A percentile compares a stretch with the other conserved stretches of the same genome.
Conservation (phyloP, 768 basidiomycete species). For the Mycena sanguinolenta region DNA sequence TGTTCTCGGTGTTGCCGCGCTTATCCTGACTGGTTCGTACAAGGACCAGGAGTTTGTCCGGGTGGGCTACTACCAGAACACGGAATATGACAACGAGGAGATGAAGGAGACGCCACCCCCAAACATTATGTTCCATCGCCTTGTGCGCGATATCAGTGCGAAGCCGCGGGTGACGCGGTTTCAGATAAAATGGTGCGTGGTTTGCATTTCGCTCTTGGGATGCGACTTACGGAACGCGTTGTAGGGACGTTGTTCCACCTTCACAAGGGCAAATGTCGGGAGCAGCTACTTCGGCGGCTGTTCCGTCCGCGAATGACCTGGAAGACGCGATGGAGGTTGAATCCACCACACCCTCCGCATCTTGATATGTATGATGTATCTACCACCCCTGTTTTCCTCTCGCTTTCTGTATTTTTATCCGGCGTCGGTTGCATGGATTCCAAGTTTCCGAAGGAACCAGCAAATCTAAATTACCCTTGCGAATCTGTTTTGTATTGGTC, state of each 20-base stretch:
- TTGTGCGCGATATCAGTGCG: constrained; percentile 89
- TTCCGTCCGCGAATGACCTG: constrained; percentile 79
- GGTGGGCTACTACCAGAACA: constrained; percentile 99
- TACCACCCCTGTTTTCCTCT: background rate
- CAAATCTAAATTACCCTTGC: too few relatives aligned
- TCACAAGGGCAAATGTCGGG: constrained; percentile 62
- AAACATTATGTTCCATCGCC: constrained; percentile 79
- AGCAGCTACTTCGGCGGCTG: constrained; percentile 78
- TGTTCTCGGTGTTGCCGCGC: constrained; percentile 95
- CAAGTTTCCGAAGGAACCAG: too few relatives aligned
- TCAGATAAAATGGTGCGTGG: constrained; percentile 85
- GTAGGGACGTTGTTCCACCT: constrained; percentile 76
- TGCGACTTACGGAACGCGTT: constrained; percentile 15
- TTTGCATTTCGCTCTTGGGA: background rate
- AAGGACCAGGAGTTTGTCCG: constrained; percentile 99
- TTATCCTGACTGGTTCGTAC: constrained; percentile 97
- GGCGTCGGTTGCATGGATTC: background rate
- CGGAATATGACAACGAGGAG: constrained; percentile 96
- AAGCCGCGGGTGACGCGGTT: constrained; percentile 96
- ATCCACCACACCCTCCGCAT: constrained; percentile 5
- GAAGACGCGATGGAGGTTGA: constrained; percentile 49
- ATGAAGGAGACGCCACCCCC: constrained; percentile 82
- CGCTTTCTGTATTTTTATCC: constrained; percentile 33
- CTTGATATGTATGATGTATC: constrained; percentile 6
- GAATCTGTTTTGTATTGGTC: too few relatives aligned